These are phyloP conservation scores for Epicoccum sorghinum DNA, from an alignment of 2,329 filamentous ascomycete species.

Conservation along the genomic window DNA sequence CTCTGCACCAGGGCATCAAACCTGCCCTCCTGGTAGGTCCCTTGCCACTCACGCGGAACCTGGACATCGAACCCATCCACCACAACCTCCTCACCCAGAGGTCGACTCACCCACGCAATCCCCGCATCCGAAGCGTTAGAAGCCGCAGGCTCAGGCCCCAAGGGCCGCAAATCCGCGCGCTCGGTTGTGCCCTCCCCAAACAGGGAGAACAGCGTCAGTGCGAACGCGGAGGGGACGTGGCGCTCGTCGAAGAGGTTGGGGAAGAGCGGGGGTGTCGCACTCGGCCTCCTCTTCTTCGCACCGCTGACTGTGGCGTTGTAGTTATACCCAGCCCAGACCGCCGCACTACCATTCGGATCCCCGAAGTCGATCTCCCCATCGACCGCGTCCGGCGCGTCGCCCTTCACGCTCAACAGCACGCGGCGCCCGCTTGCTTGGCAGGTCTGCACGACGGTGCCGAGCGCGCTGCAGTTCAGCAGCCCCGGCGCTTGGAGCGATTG, in stretches of 20 bases:
- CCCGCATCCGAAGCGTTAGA: slow-evolving; percentile 3
- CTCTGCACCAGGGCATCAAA: slow-evolving; percentile 24
- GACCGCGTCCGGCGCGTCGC: slow-evolving; percentile 34
- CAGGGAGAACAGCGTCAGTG: slow-evolving; percentile 33
- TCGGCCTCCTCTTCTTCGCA: no score
- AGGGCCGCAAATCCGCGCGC: slow-evolving; percentile 32
- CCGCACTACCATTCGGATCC: neutral
- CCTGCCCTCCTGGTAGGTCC: slow-evolving; percentile 26
- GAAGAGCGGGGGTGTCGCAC: no score
- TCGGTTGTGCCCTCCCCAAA: slow-evolving; percentile 35
- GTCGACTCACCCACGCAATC: slow-evolving; percentile 21
- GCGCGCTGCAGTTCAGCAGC: slow-evolving; percentile 46
- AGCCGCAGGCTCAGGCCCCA: slow-evolving; percentile 31
- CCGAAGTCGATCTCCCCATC: slow-evolving; percentile 26
- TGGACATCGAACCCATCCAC: slow-evolving; percentile 40
- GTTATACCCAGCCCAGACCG: slow-evolving; percentile 22
- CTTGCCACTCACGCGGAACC: slow-evolving; percentile 33
- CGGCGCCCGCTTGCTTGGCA: slow-evolving; percentile 51
- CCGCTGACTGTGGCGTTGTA: no score
- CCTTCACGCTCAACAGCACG: slow-evolving; percentile 49
- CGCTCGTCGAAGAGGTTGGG: slow-evolving; percentile 32
- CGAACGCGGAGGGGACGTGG: slow-evolving; percentile 26
- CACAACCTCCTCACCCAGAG: slow-evolving; percentile 35
- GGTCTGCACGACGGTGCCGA: slow-evolving; percentile 40
- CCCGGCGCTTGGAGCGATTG: slow-evolving; percentile 47